These are phyloP conservation scores for Colletotrichum destructivum DNA, from an alignment of 2,329 filamentous ascomycete species.

Conservation along the genomic window DNA sequence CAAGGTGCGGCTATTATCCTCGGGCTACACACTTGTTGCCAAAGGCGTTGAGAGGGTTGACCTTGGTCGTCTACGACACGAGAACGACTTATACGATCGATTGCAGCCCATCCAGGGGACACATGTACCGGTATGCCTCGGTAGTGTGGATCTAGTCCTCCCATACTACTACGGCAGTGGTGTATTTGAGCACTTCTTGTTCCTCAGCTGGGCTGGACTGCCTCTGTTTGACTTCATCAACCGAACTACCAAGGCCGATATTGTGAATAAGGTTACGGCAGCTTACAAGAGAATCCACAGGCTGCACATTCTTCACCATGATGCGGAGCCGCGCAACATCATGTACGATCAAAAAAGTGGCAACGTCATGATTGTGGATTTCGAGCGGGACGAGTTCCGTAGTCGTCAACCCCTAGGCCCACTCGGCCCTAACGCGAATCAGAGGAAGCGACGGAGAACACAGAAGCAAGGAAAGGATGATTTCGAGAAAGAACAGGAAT, in stretches of 20 bases:
- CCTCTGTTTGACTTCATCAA: constrained; percentile 45
- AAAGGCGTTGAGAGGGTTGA: constrained; percentile 54
- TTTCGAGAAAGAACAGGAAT: constrained; percentile 43
- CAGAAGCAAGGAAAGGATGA: constrained; percentile 42
- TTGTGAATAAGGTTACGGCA: constrained; percentile 26
- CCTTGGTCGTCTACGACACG: constrained; percentile 45
- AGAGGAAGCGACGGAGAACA: constrained; percentile 45
- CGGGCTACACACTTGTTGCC: constrained; percentile 56
- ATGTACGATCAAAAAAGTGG: background rate
- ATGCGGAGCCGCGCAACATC: background rate
- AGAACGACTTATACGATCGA: constrained; percentile 51
- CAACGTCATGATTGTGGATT: constrained; percentile 52
- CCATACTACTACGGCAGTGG: constrained; percentile 51
- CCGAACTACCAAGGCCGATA: constrained; percentile 30
- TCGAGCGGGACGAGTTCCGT: constrained; percentile 48
- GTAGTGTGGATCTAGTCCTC: constrained; percentile 48
- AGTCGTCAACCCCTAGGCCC: constrained; percentile 44
- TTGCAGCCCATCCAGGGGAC: constrained; percentile 51
- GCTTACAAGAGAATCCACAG: background rate
- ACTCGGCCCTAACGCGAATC: constrained; percentile 44
- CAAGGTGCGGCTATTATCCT: constrained; percentile 53
- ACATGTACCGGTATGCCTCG: constrained; percentile 54
- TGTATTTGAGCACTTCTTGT: constrained; percentile 51
- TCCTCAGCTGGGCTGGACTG: constrained; percentile 52
- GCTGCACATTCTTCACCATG: background rate